A percentile compares a stretch with the other conserved stretches of the same genome.
phyloP scores from a whole-genome alignment of 2,329 filamentous ascomycete genomes.

The Trichocomaceae sp. region DNA sequence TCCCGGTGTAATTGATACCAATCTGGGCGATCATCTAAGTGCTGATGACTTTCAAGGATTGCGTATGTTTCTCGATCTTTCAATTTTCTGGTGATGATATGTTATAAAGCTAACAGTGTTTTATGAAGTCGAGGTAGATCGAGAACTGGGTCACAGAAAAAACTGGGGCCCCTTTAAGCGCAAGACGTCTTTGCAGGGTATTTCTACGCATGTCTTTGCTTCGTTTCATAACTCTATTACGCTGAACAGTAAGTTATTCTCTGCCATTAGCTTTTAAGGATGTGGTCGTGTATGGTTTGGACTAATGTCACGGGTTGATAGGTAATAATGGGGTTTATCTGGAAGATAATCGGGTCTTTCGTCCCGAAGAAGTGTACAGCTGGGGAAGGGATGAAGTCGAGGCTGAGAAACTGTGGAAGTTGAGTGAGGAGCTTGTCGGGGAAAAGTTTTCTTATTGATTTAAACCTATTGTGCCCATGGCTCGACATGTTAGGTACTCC shows the following conservation, averaged over 20 bases:
- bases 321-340: constrained; percentile 9
- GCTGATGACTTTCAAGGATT: background rate
- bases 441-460: constrained; percentile 7
- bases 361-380: background rate
- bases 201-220: constrained; percentile 27
- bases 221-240: constrained; percentile 16
- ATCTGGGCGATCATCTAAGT: background rate
- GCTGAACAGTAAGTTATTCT: background rate
- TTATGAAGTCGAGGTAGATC: background rate
- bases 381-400: constrained; percentile 8
- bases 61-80: background rate
- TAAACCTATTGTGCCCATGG: background rate
- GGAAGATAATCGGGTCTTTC: background rate
- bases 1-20: constrained; percentile 3
- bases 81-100: background rate
- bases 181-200: constrained; percentile 1
- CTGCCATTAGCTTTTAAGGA: background rate
- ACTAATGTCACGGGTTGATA: background rate
- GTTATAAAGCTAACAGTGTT: no score
- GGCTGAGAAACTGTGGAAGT: constrained; percentile 15
- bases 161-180: constrained; percentile 12
- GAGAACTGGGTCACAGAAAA: constrained; percentile 13
- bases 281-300: background rate
- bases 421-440: constrained; percentile 20
- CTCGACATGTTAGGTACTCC: no score